phyloP scores from a whole-genome alignment of 2,329 filamentous ascomycete genomes.

The Penicillium sp. region DNA sequence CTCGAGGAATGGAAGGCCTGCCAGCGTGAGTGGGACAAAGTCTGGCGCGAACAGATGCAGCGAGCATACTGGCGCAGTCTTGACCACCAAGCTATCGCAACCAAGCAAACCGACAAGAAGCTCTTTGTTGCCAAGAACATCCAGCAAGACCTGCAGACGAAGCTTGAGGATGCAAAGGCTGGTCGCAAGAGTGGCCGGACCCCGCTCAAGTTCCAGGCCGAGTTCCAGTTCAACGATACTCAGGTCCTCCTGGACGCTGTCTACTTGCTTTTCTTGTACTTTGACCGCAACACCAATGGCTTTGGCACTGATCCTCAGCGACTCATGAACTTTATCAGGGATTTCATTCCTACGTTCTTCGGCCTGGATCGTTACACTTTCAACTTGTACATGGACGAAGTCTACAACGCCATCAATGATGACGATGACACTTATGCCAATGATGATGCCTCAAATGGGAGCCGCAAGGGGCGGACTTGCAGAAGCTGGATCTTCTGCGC shows the following conservation, averaged over 20 bases:
- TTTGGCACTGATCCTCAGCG: constrained; percentile 66
- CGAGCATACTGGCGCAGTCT: constrained; percentile 94
- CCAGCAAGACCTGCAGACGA: constrained; percentile 85
- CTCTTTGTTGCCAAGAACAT: constrained; percentile 87
- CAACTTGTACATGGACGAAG: constrained; percentile 63
- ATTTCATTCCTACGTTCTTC: constrained; percentile 74
- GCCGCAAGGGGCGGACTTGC: constrained; percentile 63
- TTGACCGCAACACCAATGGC: constrained; percentile 49
- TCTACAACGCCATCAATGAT: constrained; percentile 68
- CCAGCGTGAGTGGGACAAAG: constrained; percentile 97
- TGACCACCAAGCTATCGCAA: constrained; percentile 91
- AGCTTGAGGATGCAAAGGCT: constrained; percentile 84
- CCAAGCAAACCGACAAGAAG: constrained; percentile 86
- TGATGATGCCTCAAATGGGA: constrained; percentile 68
- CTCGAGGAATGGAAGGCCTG: constrained; percentile 97
- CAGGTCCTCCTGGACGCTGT: constrained; percentile 59
- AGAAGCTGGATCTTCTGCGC: constrained; percentile 74
- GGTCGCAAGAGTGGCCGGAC: constrained; percentile 61
- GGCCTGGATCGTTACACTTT: constrained; percentile 70
- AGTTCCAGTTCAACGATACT: constrained; percentile 70
- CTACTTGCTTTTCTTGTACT: constrained; percentile 48
- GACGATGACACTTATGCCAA: constrained; percentile 78
- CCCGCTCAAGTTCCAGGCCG: constrained; percentile 68
- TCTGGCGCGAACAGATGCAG: constrained; percentile 95
- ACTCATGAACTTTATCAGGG: constrained; percentile 71